These are phyloP conservation scores for Spergularia azorica DNA, from an alignment of 179 eudicot genomes.

Conservation along the genomic window DNA sequence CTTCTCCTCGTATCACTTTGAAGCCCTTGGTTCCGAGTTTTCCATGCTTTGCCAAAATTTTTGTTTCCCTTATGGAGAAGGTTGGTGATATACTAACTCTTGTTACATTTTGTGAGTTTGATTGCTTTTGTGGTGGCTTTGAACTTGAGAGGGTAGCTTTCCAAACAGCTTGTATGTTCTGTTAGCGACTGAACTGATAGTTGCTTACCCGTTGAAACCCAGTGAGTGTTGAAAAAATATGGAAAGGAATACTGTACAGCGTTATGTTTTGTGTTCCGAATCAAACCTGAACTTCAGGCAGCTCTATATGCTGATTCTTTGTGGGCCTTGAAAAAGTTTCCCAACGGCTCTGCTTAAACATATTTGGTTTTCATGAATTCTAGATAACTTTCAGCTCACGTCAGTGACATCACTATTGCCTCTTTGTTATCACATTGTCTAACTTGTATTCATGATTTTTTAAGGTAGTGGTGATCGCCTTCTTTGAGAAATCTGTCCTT, in stretches of 20 bases:
- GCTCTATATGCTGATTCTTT: neutral
- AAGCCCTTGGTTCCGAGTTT: slow-evolving; percentile 97
- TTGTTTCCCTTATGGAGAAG: slow-evolving; percentile 96
- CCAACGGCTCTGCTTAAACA: neutral
- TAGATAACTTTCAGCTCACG: no score
- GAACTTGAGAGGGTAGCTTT: neutral
- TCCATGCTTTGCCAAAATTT: slow-evolving; percentile 89
- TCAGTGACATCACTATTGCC: no score
- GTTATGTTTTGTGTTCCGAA: neutral
- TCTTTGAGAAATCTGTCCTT: no score
- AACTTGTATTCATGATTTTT: no score
- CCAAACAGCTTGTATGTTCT: neutral
- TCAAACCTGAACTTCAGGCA: neutral
- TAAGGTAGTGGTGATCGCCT: no score
- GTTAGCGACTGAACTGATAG: neutral
- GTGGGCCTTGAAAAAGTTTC: neutral
- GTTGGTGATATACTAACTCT: slow-evolving; percentile 36
- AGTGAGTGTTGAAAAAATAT: neutral
- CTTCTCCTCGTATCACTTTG: slow-evolving; percentile 81
- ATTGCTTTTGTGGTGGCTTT: neutral
- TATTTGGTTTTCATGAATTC: no score
- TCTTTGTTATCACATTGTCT: no score
- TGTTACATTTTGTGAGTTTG: neutral
- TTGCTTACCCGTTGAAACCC: neutral
- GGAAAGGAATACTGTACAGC: neutral